Conservation (phyloP, 768 basidiomycete species). For the Cystobasidium tubakii region DNA sequence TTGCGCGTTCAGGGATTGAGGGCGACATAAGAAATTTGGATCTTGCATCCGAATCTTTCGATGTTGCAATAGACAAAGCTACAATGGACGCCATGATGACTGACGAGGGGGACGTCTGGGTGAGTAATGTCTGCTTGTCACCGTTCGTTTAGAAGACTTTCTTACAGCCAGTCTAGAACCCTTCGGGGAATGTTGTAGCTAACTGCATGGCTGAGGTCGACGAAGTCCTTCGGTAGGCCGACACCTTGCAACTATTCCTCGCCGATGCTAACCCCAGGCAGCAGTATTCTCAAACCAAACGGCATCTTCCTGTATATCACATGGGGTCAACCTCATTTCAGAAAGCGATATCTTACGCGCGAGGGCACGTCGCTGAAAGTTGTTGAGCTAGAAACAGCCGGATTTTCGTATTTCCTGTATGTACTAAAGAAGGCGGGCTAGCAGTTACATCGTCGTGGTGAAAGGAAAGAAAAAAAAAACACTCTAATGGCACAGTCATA, state of each 20-base stretch:
- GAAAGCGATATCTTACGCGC: slow-evolving; percentile 17
- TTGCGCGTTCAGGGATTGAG: slow-evolving; percentile 15
- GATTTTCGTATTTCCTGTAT: slow-evolving; percentile 34
- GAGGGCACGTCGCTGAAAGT: not conserved
- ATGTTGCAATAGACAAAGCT: slow-evolving; percentile 27
- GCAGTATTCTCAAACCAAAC: slow-evolving; percentile 22
- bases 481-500: too few relatives aligned
- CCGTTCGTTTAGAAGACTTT: too few relatives aligned
- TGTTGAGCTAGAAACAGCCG: slow-evolving; percentile 1
- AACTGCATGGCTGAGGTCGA: slow-evolving; percentile 30
- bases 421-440: slow-evolving; percentile 7
- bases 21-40: slow-evolving; percentile 2
- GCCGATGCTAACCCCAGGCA: too few relatives aligned
- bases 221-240: slow-evolving; percentile 8
- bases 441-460: too few relatives aligned
- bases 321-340: slow-evolving; percentile 30
- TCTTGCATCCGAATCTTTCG: slow-evolving; percentile 4
- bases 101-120: slow-evolving; percentile 17
- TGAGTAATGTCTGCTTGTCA: not conserved
- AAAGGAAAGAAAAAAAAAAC: too few relatives aligned
- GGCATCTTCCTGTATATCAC: slow-evolving; percentile 33
- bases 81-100: slow-evolving; percentile 37
- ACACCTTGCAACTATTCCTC: too few relatives aligned
- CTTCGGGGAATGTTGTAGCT: not conserved
- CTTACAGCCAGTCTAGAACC: too few relatives aligned